Conservation (phyloP, 1,139 yeast species). For the Chernovozyma aurita region DNA sequence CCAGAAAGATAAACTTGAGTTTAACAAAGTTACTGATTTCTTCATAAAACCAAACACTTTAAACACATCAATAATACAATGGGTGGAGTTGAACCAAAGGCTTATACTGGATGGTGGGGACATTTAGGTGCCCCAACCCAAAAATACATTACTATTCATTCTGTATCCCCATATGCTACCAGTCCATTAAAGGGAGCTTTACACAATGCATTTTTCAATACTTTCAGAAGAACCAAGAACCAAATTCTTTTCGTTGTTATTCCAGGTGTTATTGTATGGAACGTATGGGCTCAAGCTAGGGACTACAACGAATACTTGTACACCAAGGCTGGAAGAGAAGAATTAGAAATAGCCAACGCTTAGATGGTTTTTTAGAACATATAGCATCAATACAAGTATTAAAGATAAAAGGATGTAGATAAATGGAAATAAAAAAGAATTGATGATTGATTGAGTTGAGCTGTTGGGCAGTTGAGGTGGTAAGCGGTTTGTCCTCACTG, state of each 20-base stretch:
- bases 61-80: slow-evolving; percentile 3
- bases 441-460: no score
- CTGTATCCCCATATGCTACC: slow-evolving; percentile 92
- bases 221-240: slow-evolving; percentile 88
- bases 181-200: slow-evolving; percentile 85
- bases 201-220: slow-evolving; percentile 86
- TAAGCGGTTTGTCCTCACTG: no score
- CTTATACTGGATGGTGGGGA: slow-evolving; percentile 99
- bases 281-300: slow-evolving; percentile 82
- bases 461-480: no score
- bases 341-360: slow-evolving; percentile 75
- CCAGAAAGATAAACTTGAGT: no score
- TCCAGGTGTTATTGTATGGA: slow-evolving; percentile 81
- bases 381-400: slow-evolving; percentile 1
- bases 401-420: neutral
- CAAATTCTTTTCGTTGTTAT: slow-evolving; percentile 75
- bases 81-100: slow-evolving; percentile 69
- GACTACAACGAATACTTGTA: slow-evolving; percentile 91
- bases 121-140: slow-evolving; percentile 79
- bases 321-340: slow-evolving; percentile 97
- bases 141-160: slow-evolving; percentile 78
- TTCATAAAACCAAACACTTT: neutral
- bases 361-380: slow-evolving; percentile 22
- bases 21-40: no score
- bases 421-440: neutral